Conservation (phyloP, 2,329 filamentous ascomycete genomes). For the Allantophomopsis lycopodina region DNA sequence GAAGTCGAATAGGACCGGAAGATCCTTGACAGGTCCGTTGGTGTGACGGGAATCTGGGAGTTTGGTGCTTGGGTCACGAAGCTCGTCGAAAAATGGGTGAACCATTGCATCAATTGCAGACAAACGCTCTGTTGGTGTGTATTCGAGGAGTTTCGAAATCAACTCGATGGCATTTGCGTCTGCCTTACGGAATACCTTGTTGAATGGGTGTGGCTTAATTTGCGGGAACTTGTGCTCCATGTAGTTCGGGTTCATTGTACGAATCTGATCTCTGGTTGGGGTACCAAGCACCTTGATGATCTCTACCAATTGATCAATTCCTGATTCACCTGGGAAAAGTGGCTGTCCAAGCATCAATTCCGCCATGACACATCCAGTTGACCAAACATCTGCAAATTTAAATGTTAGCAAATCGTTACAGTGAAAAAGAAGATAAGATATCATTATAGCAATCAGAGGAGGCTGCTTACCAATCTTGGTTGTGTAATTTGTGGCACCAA, state of each 20-base stretch:
- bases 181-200: slow-evolving; percentile 97
- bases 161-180: slow-evolving; percentile 86
- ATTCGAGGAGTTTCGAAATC: slow-evolving; percentile 87
- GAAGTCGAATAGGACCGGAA: slow-evolving; percentile 88
- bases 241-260: slow-evolving; percentile 99
- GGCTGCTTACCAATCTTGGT: slow-evolving; percentile 98
- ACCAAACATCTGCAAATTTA: slow-evolving; percentile 73
- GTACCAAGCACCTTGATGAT: slow-evolving; percentile 99
- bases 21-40: slow-evolving; percentile 63
- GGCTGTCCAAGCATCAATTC: slow-evolving; percentile 98
- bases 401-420: slow-evolving; percentile 4
- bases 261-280: slow-evolving; percentile 92
- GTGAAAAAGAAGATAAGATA: too few relatives aligned
- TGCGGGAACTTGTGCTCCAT: slow-evolving; percentile 99
- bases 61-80: slow-evolving; percentile 80
- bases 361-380: slow-evolving; percentile 97
- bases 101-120: slow-evolving; percentile 94
- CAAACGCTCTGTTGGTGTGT: slow-evolving; percentile 90
- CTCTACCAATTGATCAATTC: slow-evolving; percentile 95
- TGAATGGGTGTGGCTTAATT: slow-evolving; percentile 98
- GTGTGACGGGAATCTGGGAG: slow-evolving; percentile 90
- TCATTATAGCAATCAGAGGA: slow-evolving; percentile 1
- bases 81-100: slow-evolving; percentile 96
- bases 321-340: slow-evolving; percentile 93
- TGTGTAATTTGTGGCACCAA: slow-evolving; percentile 97